Base-by-base conservation (phyloP, 176 grass and related monocot genomes). In the Raddia guianensis region DNA sequence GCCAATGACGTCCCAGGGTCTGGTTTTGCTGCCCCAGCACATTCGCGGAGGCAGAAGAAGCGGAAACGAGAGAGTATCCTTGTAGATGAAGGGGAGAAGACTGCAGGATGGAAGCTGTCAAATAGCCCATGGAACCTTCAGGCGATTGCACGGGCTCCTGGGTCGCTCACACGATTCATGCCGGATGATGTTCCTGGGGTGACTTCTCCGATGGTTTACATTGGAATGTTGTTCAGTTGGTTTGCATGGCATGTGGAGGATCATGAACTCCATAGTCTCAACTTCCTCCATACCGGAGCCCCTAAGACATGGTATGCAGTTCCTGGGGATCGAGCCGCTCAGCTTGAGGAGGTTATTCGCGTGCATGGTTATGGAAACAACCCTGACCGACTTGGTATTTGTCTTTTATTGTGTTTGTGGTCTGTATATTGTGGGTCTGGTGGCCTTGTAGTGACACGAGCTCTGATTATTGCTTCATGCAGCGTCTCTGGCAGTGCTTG, bases 231-330 rank as follows among this genome's bases (percentile, higher is more conserved):
- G 52, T 99, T 95, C 55, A 95, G 90, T 54, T 99, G 96, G 96
- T 99, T 99, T 53, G 96, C 96, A 8, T 99, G 96, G 96, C 96
- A 99, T 15, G 89, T 99, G 0, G 96, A 99, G 79, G 96, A 99
- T 83, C 96, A 99, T 84, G 96, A 99, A 60, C 85, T 99, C 8
- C 96, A 99, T 73, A 99, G 96, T 27, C 82, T 99, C 78, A 95
- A 95, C 47, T 99, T 91, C 78, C 90, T 99, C 47, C 96, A 99
- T 63, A 84, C 89, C 1, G 89, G 93, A 0, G 89, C 93, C 0
- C 93, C 97, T 18, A 99, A 99, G 85, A 93, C 93, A 12, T 99
- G 93, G 97, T 99, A 96, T 62, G 93, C 91, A 0, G 83, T 93
- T 21, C 87, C 91, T 35, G 89, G 97, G 18, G 84, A 93, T 70